Evolutionary conservation across 2,329 filamentous ascomycete species (phyloP).

Genomic region (Aspergillus jensenii): DNA sequence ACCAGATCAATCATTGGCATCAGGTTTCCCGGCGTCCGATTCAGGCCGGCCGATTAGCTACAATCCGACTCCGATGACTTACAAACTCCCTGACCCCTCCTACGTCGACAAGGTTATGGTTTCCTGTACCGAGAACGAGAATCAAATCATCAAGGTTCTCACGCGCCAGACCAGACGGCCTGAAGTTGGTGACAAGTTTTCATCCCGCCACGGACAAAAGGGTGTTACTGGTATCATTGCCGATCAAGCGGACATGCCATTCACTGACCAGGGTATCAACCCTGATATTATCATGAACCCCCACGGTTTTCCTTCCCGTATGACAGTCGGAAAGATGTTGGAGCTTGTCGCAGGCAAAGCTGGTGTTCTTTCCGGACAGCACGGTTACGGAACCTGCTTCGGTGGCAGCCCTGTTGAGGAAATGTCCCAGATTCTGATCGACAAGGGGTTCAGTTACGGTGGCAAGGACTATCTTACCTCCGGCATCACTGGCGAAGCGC

Average conservation of each 20-base stretch:
- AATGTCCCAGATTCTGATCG: slow-evolving; percentile 81
- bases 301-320: slow-evolving; percentile 98
- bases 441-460: slow-evolving; percentile 91
- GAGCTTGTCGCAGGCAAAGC: slow-evolving; percentile 95
- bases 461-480: slow-evolving; percentile 97
- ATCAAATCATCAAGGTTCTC: slow-evolving; percentile 86
- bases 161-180: slow-evolving; percentile 93
- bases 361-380: slow-evolving; percentile 77
- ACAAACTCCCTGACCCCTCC: slow-evolving; percentile 78
- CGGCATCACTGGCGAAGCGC: slow-evolving; percentile 88
- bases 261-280: slow-evolving; percentile 84
- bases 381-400: slow-evolving; percentile 88
- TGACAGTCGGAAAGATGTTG: slow-evolving; percentile 98
- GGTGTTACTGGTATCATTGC: slow-evolving; percentile 96
- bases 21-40: slow-evolving; percentile 61
- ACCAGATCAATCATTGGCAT: slow-evolving; percentile 73
- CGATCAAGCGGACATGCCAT: slow-evolving; percentile 95
- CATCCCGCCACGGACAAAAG: slow-evolving; percentile 96
- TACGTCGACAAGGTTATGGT: slow-evolving; percentile 98
- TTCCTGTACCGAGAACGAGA: slow-evolving; percentile 83
- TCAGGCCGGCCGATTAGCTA: slow-evolving; percentile 50
- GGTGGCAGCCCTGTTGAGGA: slow-evolving; percentile 81
- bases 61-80: slow-evolving; percentile 56
- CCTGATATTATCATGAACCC: slow-evolving; percentile 99
- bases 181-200: slow-evolving; percentile 97